A percentile compares a stretch with the other conserved stretches of the same genome.
Evolutionary conservation across 2,329 filamentous ascomycete genomes (phyloP).

Genomic region (Leptographium wingfieldii): DNA sequence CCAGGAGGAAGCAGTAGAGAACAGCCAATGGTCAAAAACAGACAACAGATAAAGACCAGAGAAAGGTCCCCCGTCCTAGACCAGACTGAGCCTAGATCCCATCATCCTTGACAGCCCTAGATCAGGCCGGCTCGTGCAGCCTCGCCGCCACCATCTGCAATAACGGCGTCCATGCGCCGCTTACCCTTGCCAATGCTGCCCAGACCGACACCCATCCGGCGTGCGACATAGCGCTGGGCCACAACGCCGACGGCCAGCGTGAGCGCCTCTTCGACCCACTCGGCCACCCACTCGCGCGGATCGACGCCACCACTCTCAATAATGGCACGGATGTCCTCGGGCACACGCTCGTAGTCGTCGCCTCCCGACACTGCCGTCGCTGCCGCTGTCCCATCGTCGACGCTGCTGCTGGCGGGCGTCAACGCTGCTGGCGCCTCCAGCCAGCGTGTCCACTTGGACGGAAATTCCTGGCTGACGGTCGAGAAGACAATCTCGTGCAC

Average conservation of each 20-base stretch:
- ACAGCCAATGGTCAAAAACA: not conserved
- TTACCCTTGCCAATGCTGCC: constrained; percentile 51
- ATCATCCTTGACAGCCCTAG: constrained; percentile 14
- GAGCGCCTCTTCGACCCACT: constrained; percentile 89
- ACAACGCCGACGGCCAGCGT: constrained; percentile 69
- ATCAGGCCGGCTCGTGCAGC: constrained; percentile 45
- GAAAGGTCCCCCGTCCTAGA: too few species aligned
- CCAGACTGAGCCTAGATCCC: not conserved
- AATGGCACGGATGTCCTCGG: constrained; percentile 79
- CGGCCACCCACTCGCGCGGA: constrained; percentile 90
- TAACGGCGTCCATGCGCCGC: constrained; percentile 42
- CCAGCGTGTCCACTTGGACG: constrained; percentile 81
- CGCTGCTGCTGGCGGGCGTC: constrained; percentile 38
- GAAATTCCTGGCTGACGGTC: constrained; percentile 70
- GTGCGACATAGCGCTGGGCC: constrained; percentile 88
- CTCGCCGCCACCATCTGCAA: constrained; percentile 46
- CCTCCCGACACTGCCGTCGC: constrained; percentile 2
- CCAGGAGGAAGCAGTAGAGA: not conserved
- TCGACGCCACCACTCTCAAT: constrained; percentile 66
- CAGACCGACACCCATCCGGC: constrained; percentile 91
- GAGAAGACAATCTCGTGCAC: constrained; percentile 83
- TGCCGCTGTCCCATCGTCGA: constrained; percentile 5
- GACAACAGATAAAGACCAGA: not conserved
- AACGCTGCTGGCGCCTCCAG: constrained; percentile 60
- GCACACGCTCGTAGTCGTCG: constrained; percentile 35